A percentile compares a stretch with the other conserved stretches of the same genome.
These are phyloP conservation scores for Penicillium sclerotiorum DNA, from an alignment of 2,329 filamentous ascomycete genomes.

Conservation along the genomic window DNA sequence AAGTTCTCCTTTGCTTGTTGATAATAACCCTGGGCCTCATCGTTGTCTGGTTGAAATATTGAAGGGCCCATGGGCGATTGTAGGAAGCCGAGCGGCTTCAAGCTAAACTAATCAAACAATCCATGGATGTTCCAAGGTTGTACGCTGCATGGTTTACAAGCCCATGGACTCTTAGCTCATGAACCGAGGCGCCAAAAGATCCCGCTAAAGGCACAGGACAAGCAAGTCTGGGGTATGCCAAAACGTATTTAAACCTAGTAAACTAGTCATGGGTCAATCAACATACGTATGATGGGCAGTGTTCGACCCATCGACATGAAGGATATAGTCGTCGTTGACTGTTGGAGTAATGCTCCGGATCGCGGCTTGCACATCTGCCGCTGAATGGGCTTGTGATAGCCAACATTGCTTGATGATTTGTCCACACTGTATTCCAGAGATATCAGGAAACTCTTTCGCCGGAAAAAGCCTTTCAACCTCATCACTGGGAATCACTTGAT, in stretches of 20 bases:
- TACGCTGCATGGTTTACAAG: no score
- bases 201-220: no score
- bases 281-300: conserved; percentile 7
- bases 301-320: conserved; percentile 14
- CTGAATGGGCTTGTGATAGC: conserved; percentile 19
- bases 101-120: no score
- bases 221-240: no score
- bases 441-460: conserved; percentile 19
- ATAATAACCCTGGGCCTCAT: neutral
- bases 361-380: conserved; percentile 12
- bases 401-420: conserved; percentile 25
- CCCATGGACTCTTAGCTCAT: no score
- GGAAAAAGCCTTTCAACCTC: conserved; percentile 18
- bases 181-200: no score
- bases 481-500: conserved; percentile 22
- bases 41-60: no score
- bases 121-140: no score
- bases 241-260: no score
- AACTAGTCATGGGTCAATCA: no score
- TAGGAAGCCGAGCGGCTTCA: no score
- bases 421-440: conserved; percentile 21
- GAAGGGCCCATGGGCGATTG: no score
- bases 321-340: conserved; percentile 14
- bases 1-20: neutral
- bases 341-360: conserved; percentile 9